Evolutionary conservation across 2,329 filamentous ascomycete genomes (phyloP), one percentile per base, ranked within the genome.

Genomic region (Pseudocercospora vitis): DNA sequence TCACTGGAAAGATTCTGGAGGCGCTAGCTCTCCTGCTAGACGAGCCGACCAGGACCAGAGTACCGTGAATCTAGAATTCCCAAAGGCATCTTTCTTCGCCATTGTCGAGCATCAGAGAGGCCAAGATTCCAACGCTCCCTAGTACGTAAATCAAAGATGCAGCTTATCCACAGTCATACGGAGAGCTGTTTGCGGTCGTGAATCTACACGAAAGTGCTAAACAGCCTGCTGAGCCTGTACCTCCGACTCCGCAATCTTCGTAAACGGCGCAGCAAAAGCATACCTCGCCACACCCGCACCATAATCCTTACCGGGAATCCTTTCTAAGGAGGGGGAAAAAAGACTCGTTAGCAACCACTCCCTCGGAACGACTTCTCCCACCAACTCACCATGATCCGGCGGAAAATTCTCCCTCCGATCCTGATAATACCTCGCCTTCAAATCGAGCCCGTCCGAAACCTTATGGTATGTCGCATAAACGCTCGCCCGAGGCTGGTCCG

Each of bases 391-490:
- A 50, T 76, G 73, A 8, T 72, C 73, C 1, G 73, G 67, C 7
- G 73, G 73, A 63, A 72, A 76, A 12, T 73, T 65, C 54, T 70
- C 70, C 26, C 66, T 61, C 11, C 74, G 65, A 59, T 75, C 71
- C 7, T 58, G 59, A 59, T 75, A 76, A 59, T 76, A 76, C 45
- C 68, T 63, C 53, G 72, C 69, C 55, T 73, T 72, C n/a, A 76
- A 58, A 55, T 74, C 68, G 1, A 24, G 33, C 12, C 74, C 74
- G 48, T 76, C 74, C 0, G 58, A 56, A 4, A 64, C 64, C 44
- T 65, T 68, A 52, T 75, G 73, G 57, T 75, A 76, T 0, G 74
- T 76, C 2, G 73, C 72, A 55, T 76, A 76, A 19, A 76, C 66
- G 6, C 72, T 73, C 35, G 67, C 66, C 1, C 74, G 66, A 39